phyloP scores from a whole-genome alignment of 164 flowering plant genomes.

The Malania oleifera region DNA sequence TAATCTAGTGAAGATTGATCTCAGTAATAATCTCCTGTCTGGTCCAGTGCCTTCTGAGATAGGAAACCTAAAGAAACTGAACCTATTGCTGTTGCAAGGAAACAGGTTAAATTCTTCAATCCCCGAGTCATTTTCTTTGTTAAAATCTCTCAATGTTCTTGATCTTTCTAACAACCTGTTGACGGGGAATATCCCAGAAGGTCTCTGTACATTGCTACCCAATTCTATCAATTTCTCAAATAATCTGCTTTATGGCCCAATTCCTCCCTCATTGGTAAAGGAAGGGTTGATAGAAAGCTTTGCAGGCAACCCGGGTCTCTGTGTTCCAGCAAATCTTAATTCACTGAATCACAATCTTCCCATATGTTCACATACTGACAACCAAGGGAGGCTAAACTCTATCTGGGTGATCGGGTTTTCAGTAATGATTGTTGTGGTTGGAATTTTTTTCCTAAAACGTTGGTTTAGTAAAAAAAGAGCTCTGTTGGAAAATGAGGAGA shows the following conservation, averaged over 20 bases:
- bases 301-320: conserved; percentile 70
- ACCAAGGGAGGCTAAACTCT: conserved; percentile 33
- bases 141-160: conserved; percentile 73
- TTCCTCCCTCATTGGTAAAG: conserved; percentile 53
- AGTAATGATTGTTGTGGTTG: conserved; percentile 39
- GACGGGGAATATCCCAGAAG: conserved; percentile 70
- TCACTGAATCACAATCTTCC: conserved; percentile 42
- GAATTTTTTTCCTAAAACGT: conserved; percentile 45
- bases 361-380: conserved; percentile 33
- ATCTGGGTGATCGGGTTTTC: conserved; percentile 57
- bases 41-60: conserved; percentile 80
- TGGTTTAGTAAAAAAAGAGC: conserved; percentile 34
- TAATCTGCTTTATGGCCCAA: conserved; percentile 72
- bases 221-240: conserved; percentile 75
- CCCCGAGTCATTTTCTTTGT: conserved; percentile 58
- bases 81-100: conserved; percentile 54
- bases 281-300: conserved; percentile 72
- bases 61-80: conserved; percentile 57
- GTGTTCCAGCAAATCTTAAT: conserved; percentile 36
- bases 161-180: conserved; percentile 78
- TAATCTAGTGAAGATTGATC: conserved; percentile 80
- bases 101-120: conserved; percentile 70
- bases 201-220: conserved; percentile 56
- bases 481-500: conserved; percentile 38
- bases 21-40: conserved; percentile 65